Conservation (phyloP, 306 rosid species). For the Dalbergia cochinchinensis region DNA sequence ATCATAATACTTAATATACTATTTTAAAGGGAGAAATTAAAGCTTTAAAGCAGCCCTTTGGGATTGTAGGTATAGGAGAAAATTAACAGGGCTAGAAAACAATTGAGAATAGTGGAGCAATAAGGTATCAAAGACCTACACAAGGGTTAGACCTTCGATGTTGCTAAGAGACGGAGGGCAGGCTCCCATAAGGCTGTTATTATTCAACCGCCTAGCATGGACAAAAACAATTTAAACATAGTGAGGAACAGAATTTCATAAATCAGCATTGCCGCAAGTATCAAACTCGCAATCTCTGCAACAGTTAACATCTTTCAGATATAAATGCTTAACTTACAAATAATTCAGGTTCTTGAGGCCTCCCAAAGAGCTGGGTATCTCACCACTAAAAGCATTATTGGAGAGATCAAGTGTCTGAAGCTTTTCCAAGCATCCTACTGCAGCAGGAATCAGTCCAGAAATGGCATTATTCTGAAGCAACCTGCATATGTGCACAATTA, state of each 20-base stretch:
- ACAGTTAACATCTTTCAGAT: conserved; percentile 12
- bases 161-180: conserved; percentile 82
- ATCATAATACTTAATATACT: conserved; percentile 13
- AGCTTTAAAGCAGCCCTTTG: background rate
- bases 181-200: conserved; percentile 92
- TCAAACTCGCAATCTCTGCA: conserved; percentile 28
- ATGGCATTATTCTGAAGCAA: conserved; percentile 94
- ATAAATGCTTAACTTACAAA: conserved; percentile 69
- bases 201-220: conserved; percentile 84
- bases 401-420: conserved; percentile 97
- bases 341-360: conserved; percentile 83
- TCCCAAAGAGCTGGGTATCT: conserved; percentile 87
- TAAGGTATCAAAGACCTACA: conserved; percentile 70
- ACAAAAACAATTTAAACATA: conserved; percentile 42
- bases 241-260: conserved; percentile 41
- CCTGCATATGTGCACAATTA: conserved; percentile 52
- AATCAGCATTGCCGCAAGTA: conserved; percentile 22
- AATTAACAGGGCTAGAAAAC: background rate
- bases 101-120: background rate
- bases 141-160: conserved; percentile 82
- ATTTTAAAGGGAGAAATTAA: conserved; percentile 22
- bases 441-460: conserved; percentile 81
- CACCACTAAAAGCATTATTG: conserved; percentile 74
- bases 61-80: background rate
- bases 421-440: conserved; percentile 82